Percentiles rank a stretch among this genome's conserved stretches.
Evolutionary conservation across 2,329 filamentous ascomycete species (phyloP).

Genomic region (Colletotrichum sansevieriae): DNA sequence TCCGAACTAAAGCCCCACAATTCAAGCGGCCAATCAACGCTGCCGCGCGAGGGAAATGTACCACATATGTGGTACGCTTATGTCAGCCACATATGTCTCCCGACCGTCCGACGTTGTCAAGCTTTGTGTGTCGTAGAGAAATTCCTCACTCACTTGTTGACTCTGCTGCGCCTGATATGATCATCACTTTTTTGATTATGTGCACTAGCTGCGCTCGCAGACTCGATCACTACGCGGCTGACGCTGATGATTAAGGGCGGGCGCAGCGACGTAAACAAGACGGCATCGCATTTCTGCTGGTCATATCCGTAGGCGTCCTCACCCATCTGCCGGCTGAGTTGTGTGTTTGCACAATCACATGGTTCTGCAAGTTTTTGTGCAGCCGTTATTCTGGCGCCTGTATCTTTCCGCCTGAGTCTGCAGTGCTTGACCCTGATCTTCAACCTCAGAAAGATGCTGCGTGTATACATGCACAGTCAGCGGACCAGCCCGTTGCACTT

Average conservation of each 20-base stretch:
- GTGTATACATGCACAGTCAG: slow-evolving; percentile 4
- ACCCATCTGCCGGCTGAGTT: background rate
- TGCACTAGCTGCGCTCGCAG: background rate
- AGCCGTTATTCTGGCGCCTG: background rate
- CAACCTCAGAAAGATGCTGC: slow-evolving; percentile 1
- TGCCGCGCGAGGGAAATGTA: background rate
- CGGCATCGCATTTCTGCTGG: background rate
- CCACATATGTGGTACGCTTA: slow-evolving; percentile 1
- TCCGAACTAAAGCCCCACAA: background rate
- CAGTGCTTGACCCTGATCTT: background rate
- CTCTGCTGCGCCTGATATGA: background rate
- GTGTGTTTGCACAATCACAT: background rate
- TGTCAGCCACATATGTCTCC: background rate
- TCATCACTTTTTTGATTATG: background rate
- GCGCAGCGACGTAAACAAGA: background rate
- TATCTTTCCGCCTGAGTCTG: background rate
- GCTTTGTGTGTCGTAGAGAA: background rate
- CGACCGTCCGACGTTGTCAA: background rate
- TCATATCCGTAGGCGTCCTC: background rate
- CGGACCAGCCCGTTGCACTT: too few species aligned
- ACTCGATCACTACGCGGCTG: background rate
- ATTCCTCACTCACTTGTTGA: background rate
- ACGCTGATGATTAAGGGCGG: background rate
- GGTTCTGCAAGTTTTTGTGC: background rate
- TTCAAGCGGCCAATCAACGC: background rate